Base-by-base conservation (phyloP, 768 basidiomycete genomes). In the Kwoniella botswanensis region DNA sequence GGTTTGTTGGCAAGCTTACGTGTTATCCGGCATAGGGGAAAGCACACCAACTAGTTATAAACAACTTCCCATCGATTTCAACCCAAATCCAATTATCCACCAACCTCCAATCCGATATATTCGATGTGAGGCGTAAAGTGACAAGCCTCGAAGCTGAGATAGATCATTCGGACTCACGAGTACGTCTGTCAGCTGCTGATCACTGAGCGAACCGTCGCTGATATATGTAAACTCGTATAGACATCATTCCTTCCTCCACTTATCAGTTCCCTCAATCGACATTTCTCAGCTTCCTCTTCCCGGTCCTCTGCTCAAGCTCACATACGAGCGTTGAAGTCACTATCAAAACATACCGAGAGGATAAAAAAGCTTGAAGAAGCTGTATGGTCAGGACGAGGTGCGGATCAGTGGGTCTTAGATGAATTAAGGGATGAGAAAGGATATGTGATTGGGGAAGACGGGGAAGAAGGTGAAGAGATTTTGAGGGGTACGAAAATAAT, bases 21-120 rank as follows among this genome's bases (percentile, higher is more conserved):
- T 13, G 50, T 44, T 67, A 15, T 29, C 2, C 35, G 50, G 42
- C 41, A 26, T 35, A 73, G 71, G 29, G 61, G 35, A 76, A 21
- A 76, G 58, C 57, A 66, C 79, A 75, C 73, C 57, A 65, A 59
- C 63, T 75, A 65, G 69, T 74, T 56, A 72, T 75, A 50, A 12
- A 60, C 10, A 67, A 73, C 41, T 75, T 67, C n/a, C 70, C 55
- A 21, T 53, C 74, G 17, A 71, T 78, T n/a, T 83, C 93, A 89
- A 85, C 86, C 76, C 87, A 86, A 76, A 89, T 96, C 74, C 89
- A 91, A 74, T 88, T 91, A 59, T 90, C 93, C 73, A 87, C 90
- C 68, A 83, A 85, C 17, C 87, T 93, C 82, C 84, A 89, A 17
- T 87, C 89, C 13, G 82, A 85, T 24, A 92, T 93, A 69, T 87